Conservation (phyloP, 2,329 filamentous ascomycete genomes). For the Fusarium agapanthi region DNA sequence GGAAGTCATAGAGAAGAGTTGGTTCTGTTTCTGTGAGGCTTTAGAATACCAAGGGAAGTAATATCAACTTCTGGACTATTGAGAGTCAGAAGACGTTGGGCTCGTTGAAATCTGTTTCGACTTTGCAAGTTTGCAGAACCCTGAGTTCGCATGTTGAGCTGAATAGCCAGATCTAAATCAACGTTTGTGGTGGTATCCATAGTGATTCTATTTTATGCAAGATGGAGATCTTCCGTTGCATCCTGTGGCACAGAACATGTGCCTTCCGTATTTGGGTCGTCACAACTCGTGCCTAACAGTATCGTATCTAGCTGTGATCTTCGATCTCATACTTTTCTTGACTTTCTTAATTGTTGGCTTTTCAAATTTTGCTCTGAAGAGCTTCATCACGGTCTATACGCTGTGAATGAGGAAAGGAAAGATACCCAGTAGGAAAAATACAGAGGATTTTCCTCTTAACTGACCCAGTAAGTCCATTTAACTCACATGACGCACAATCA, state of each 20-base stretch:
- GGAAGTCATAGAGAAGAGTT: not conserved
- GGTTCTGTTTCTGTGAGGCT: too few species aligned
- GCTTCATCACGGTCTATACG: accelerated
- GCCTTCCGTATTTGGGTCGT: not conserved
- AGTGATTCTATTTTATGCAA: not conserved
- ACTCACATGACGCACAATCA: not conserved
- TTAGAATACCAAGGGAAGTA: too few species aligned
- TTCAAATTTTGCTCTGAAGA: accelerated
- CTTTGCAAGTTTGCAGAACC: too few species aligned
- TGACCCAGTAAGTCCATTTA: not conserved
- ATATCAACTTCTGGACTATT: too few species aligned
- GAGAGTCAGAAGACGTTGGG: not conserved
- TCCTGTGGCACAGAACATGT: not conserved
- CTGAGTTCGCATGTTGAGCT: accelerated
- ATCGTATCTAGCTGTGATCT: not conserved
- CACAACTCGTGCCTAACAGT: not conserved
- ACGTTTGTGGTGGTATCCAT: not conserved
- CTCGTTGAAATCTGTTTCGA: not conserved
- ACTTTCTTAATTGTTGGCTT: too few species aligned
- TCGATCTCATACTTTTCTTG: not conserved
- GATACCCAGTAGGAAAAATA: too few species aligned
- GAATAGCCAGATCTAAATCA: not conserved
- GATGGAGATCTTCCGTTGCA: not conserved
- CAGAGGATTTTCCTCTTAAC: not conserved
- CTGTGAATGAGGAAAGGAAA: too few species aligned